Evolutionary conservation across 23 red algal species (phyloP).

Genomic region (Gracilaria vermiculophylla): DNA sequence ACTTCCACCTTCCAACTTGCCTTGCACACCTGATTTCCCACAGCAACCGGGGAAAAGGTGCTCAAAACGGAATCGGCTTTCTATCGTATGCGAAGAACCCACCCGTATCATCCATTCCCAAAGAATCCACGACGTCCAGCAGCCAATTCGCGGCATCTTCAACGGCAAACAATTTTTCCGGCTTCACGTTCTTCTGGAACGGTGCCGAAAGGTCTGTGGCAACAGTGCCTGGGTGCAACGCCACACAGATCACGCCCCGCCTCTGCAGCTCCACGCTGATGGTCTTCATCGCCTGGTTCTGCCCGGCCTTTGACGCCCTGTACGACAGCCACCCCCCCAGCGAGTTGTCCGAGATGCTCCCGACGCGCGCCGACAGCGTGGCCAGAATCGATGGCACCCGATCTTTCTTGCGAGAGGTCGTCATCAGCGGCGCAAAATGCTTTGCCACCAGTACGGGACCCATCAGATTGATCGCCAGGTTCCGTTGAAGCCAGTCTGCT

Average conservation of each 20-base stretch:
- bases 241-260: constrained; percentile 54
- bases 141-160: constrained; percentile 62
- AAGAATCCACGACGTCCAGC: constrained; percentile 75
- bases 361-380: constrained; percentile 68
- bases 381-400: constrained; percentile 70
- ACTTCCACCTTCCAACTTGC: too few species aligned
- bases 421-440: constrained; percentile 70
- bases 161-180: constrained; percentile 55
- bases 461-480: constrained; percentile 69
- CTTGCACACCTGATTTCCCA: too few species aligned
- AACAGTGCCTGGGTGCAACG: constrained; percentile 77
- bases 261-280: constrained; percentile 59
- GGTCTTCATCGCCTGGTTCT: constrained; percentile 78
- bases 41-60: too few species aligned
- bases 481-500: constrained; percentile 31
- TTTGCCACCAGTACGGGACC: constrained; percentile 77
- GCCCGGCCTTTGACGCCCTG: constrained; percentile 68
- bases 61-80: constrained; percentile 62
- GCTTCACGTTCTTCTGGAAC: constrained; percentile 59
- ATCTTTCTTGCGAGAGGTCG: constrained; percentile 34
- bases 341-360: constrained; percentile 63
- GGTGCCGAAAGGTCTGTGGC: constrained; percentile 76
- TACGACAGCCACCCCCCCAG: constrained; percentile 84
- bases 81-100: constrained; percentile 64
- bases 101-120: constrained; percentile 59